Conservation (phyloP, 345 rosid genomes). For the Turritis glabra region DNA sequence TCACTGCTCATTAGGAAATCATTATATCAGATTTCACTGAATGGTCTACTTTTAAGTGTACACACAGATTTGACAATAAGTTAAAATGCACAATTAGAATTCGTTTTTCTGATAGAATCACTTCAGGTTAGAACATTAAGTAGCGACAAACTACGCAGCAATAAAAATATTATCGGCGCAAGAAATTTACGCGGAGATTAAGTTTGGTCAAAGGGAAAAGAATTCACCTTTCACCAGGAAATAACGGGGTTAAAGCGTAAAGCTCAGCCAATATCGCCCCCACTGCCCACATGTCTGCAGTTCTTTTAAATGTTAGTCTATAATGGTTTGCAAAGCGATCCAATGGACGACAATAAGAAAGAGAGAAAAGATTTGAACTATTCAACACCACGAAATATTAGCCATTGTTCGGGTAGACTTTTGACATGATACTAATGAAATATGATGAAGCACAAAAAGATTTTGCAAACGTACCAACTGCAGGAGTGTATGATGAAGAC, state of each 20-base stretch:
- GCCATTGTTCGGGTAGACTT: not conserved
- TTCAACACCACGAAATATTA: not conserved
- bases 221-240: conserved; percentile 92
- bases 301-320: conserved; percentile 23
- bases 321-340: too few relatives aligned
- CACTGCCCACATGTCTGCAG: conserved; percentile 96
- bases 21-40: conserved; percentile 1
- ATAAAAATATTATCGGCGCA: not conserved
- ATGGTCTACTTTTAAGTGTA: not conserved
- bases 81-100: not conserved
- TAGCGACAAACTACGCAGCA: not conserved
- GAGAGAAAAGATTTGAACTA: not conserved
- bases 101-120: not conserved
- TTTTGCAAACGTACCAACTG: conserved; percentile 58
- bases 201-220: not conserved
- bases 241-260: conserved; percentile 78
- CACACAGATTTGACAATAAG: not conserved
- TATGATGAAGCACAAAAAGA: not conserved
- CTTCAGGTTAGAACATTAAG: not conserved
- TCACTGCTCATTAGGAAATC: conserved; percentile 53
- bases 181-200: not conserved
- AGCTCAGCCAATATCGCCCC: conserved; percentile 95
- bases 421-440: not conserved
- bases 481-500: conserved; percentile 83
- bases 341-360: too few relatives aligned